phyloP scores from a whole-genome alignment of 768 basidiomycete species.

The Mycena olivaceomarginata region DNA sequence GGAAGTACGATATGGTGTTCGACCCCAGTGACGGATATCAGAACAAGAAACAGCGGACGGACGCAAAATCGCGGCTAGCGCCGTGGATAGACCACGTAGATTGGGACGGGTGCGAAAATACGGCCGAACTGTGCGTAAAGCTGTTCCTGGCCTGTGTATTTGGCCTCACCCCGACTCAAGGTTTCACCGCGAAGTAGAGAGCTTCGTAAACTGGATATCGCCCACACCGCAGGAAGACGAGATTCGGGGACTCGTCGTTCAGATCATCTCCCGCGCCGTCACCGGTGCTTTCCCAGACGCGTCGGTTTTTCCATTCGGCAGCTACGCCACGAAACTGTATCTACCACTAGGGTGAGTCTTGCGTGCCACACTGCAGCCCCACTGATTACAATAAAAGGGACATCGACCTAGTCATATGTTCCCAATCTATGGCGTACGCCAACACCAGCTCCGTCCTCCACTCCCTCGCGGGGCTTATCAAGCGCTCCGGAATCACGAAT shows the following conservation, averaged over 20 bases:
- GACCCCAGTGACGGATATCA: slow-evolving; percentile 70
- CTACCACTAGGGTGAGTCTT: slow-evolving; percentile 89
- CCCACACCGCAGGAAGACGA: slow-evolving; percentile 92
- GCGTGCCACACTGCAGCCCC: neutral
- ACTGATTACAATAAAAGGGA: slow-evolving; percentile 73
- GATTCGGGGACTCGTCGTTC: slow-evolving; percentile 83
- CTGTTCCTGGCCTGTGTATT: slow-evolving; percentile 7
- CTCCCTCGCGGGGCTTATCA: slow-evolving; percentile 86
- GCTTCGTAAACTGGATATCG: slow-evolving; percentile 92
- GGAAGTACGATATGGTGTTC: slow-evolving; percentile 65
- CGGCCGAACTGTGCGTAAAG: slow-evolving; percentile 86
- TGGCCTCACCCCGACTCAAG: slow-evolving; percentile 61
- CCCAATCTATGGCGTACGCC: slow-evolving; percentile 81
- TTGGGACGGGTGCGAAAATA: slow-evolving; percentile 84
- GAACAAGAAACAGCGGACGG: slow-evolving; percentile 71
- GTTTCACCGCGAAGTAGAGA: slow-evolving; percentile 90
- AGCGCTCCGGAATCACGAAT: slow-evolving; percentile 81
- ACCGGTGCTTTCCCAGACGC: slow-evolving; percentile 85
- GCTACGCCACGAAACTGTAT: slow-evolving; percentile 95
- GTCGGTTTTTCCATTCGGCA: slow-evolving; percentile 90
- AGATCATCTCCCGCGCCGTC: slow-evolving; percentile 81
- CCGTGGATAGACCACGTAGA: slow-evolving; percentile 86
- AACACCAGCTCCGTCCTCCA: slow-evolving; percentile 84
- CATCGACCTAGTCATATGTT: slow-evolving; percentile 96
- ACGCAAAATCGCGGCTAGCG: slow-evolving; percentile 72